Base-by-base conservation (phyloP, 2,329 filamentous ascomycete species). In the Cladosporium colombiae region DNA sequence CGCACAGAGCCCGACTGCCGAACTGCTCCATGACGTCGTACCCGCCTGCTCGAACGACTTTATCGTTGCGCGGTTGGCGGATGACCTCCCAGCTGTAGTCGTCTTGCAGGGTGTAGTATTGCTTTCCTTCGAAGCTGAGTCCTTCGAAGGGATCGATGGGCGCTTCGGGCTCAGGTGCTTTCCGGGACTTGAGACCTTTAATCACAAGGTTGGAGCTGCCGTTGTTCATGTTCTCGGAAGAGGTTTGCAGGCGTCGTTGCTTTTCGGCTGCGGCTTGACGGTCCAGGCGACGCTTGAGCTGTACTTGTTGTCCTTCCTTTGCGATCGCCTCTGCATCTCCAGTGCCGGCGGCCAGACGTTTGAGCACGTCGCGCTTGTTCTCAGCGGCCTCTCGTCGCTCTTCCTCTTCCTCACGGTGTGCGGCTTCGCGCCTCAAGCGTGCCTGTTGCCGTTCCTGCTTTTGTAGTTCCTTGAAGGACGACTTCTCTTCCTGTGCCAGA, bases 121-220 rank as follows among this genome's bases (percentile, higher is more conserved):
- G 83, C 25, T 88, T 86, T 27, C 75, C 74, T 11, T 83, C 83
- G 61, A 93, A 85, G 56, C 85, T 80, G 68, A 93, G 80, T 0
- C 92, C 95, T 46, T 88, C 92, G 75, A 95, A 97, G 0, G 94
- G 91, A 80, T 97, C 93, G 79, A 96, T 97, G 0, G 92, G 89
- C 66, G 88, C 88, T 72, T 92, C 88, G 6, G 86, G 86, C 40
- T 86, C 85, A 1, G 86, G 84, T 2, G 84, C 83, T 65, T 84
- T 81, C 61, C 83, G 82, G 66, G 83, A 89, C 78, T 91, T 92
- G 66, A 97, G 84, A 1, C 94, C 94, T 71, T 91, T 90, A 78
- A 97, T 93, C 2, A 89, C 75, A 56, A 86, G 81, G 37, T 71
- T 74, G n/a, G 77, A 77, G 58, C 71, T 76, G 21, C 73, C 73